These are phyloP conservation scores for Candida cerambycidarum DNA, from an alignment of 805 yeast species.

Conservation along the genomic window DNA sequence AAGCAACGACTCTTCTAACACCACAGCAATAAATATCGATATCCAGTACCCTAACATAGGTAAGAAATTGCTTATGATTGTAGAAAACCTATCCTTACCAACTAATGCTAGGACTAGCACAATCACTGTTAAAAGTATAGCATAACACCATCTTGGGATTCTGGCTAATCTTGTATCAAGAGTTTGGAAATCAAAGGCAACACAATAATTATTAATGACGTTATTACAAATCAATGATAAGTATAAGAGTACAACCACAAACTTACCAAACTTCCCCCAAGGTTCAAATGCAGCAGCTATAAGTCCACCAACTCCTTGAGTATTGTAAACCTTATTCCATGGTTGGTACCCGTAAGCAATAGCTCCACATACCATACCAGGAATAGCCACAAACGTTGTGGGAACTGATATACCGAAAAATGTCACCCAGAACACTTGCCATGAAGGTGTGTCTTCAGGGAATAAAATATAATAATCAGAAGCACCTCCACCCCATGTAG, in stretches of 20 bases:
- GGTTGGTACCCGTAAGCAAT: slow-evolving; percentile 47
- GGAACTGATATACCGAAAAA: slow-evolving; percentile 66
- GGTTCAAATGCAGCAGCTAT: slow-evolving; percentile 50
- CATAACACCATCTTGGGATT: slow-evolving; percentile 67
- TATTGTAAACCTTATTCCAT: slow-evolving; percentile 28
- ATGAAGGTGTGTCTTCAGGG: slow-evolving; percentile 59
- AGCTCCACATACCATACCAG: slow-evolving; percentile 85
- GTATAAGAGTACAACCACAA: slow-evolving; percentile 83
- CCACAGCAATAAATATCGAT: slow-evolving; percentile 76
- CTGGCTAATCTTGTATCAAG: slow-evolving; percentile 70
- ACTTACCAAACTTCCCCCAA: slow-evolving; percentile 76
- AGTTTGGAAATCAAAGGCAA: slow-evolving; percentile 83
- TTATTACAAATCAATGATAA: slow-evolving; percentile 88
- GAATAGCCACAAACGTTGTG: slow-evolving; percentile 64
- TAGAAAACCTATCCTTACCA: slow-evolving; percentile 65
- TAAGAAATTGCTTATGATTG: slow-evolving; percentile 84
- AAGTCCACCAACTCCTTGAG: slow-evolving; percentile 61
- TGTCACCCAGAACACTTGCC: slow-evolving; percentile 63
- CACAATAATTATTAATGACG: slow-evolving; percentile 91
- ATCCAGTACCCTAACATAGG: slow-evolving; percentile 88
- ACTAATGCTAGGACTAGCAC: slow-evolving; percentile 68
- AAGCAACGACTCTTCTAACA: slow-evolving; percentile 78
- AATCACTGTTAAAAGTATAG: slow-evolving; percentile 30
- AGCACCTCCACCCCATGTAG: slow-evolving; percentile 94
- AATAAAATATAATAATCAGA: slow-evolving; percentile 90